These are phyloP conservation scores for Phytophthora vignae DNA, from an alignment of 352 stramenopile species.

Conservation along the genomic window DNA sequence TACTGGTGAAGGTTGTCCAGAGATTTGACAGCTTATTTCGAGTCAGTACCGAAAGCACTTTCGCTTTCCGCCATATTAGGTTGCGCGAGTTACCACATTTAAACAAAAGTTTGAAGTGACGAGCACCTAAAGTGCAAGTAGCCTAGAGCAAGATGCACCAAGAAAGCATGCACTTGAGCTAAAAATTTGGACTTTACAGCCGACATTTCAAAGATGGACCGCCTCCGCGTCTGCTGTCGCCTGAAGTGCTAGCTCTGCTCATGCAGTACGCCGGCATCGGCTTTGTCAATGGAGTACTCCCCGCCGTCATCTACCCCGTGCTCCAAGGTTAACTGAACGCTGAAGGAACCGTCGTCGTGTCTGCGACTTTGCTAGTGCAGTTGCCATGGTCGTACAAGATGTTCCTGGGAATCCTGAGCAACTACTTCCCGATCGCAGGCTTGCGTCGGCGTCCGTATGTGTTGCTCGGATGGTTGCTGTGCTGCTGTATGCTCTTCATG, in stretches of 20 bases:
- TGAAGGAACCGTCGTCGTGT: slow-evolving; percentile 56
- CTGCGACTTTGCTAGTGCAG: slow-evolving; percentile 50
- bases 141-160: no score
- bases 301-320: slow-evolving; percentile 55
- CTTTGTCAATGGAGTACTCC: slow-evolving; percentile 49
- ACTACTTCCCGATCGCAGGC: slow-evolving; percentile 59
- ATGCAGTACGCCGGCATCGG: slow-evolving; percentile 60
- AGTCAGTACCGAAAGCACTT: no score
- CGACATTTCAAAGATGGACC: no score
- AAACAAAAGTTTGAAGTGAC: no score
- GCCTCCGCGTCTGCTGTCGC: slow-evolving; percentile 35
- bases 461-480: slow-evolving; percentile 57
- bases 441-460: slow-evolving; percentile 65
- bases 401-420: slow-evolving; percentile 58
- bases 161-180: no score
- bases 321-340: slow-evolving; percentile 56
- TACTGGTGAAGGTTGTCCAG: no score
- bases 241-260: slow-evolving; percentile 41
- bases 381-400: slow-evolving; percentile 64
- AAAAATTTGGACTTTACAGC: no score
- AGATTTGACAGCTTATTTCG: no score
- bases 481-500: slow-evolving; percentile 50
- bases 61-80: no score
- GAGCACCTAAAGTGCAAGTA: no score
- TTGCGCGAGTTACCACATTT: no score